Conservation (phyloP, 352 stramenopile species). For the Phytophthora meadii region DNA sequence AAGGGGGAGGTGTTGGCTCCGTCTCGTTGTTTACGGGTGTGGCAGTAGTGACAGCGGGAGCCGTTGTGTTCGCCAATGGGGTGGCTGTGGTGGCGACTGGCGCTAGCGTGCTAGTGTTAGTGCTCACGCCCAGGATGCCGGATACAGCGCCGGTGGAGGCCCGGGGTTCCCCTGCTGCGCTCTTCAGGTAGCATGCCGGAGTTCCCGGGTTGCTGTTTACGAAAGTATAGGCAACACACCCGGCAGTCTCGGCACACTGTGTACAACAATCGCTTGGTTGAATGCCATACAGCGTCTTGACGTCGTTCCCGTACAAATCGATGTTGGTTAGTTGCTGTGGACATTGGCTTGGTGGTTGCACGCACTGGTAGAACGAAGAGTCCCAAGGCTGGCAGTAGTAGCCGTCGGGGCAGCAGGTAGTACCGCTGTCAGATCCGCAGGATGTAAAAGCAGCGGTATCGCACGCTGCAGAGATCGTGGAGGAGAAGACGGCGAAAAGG, state of each 20-base stretch:
- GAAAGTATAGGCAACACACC: slow-evolving; percentile 38
- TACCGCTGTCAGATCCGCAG: slow-evolving; percentile 20
- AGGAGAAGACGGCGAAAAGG: too few species aligned
- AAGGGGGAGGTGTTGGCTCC: slow-evolving; percentile 28
- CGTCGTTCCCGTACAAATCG: slow-evolving; percentile 44
- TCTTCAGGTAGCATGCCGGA: slow-evolving; percentile 49
- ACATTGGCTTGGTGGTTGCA: slow-evolving; percentile 23
- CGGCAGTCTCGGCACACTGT: slow-evolving; percentile 23
- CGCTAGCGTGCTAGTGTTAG: slow-evolving; percentile 16
- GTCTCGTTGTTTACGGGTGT: slow-evolving; percentile 6
- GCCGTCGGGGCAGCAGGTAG: slow-evolving; percentile 24
- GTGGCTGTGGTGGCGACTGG: neutral
- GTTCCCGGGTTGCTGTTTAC: slow-evolving; percentile 45
- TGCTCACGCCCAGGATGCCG: slow-evolving; percentile 29
- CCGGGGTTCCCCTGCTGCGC: slow-evolving; percentile 7
- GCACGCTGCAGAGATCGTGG: too few species aligned
- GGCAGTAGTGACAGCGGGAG: neutral
- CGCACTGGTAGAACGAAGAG: slow-evolving; percentile 34
- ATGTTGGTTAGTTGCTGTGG: slow-evolving; percentile 37
- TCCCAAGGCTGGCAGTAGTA: slow-evolving; percentile 42
- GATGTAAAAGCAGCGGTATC: too few species aligned
- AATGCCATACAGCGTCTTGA: slow-evolving; percentile 37
- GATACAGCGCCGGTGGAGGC: slow-evolving; percentile 37
- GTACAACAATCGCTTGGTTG: slow-evolving; percentile 36
- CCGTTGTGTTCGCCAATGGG: neutral